Evolutionary conservation across 345 rosid species (phyloP).

Genomic region (Lumnitzera racemosa): DNA sequence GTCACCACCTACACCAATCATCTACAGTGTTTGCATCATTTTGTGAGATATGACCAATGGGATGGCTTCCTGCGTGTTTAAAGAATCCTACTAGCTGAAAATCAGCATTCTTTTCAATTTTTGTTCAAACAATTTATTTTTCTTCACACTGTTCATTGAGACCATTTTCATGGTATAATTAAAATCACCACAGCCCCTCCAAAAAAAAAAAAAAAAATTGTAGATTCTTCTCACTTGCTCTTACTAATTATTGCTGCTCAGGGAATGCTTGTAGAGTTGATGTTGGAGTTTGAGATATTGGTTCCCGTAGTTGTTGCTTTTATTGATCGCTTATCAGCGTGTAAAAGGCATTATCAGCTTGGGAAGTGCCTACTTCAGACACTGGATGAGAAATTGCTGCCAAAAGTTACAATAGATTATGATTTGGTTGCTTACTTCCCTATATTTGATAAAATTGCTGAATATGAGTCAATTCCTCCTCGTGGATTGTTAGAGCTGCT

Average conservation of each 20-base stretch:
- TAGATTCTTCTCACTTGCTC: background rate
- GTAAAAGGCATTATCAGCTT: slow-evolving; percentile 67
- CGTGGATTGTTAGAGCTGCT: slow-evolving; percentile 55
- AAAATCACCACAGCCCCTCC: too few species aligned
- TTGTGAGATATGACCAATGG: too few species aligned
- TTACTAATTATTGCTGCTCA: slow-evolving; percentile 26
- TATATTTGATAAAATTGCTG: slow-evolving; percentile 68
- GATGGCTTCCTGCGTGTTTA: too few species aligned
- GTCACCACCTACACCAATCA: too few species aligned
- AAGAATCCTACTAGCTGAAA: too few species aligned
- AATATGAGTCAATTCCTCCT: slow-evolving; percentile 70
- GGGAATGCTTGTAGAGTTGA: slow-evolving; percentile 79
- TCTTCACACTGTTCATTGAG: too few species aligned
- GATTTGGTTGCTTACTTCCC: slow-evolving; percentile 65
- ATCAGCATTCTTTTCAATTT: too few species aligned
- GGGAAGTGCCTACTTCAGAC: slow-evolving; percentile 82
- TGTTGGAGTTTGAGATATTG: slow-evolving; percentile 49
- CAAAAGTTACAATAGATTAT: slow-evolving; percentile 48
- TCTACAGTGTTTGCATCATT: too few species aligned
- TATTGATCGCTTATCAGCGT: slow-evolving; percentile 55
- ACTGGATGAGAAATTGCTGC: slow-evolving; percentile 58
- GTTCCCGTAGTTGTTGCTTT: slow-evolving; percentile 72
- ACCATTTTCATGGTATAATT: too few species aligned
- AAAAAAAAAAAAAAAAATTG: background rate
- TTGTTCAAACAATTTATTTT: too few species aligned